phyloP scores from a whole-genome alignment of 768 basidiomycete genomes.

The Cubamyces sp. region DNA sequence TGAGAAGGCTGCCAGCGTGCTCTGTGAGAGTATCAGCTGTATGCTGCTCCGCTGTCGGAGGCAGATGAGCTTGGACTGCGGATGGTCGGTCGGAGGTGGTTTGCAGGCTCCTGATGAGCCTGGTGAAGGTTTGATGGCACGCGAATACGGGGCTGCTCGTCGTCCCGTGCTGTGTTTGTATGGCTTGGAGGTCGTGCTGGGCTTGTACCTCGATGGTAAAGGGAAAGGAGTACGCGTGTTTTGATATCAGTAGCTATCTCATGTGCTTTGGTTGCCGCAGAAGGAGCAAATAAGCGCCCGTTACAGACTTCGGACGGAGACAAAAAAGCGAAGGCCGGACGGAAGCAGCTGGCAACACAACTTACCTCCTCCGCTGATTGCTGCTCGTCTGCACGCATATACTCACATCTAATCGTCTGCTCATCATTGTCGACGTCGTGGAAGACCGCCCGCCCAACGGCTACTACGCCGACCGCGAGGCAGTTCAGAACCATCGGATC shows the following conservation, averaged over 20 bases:
- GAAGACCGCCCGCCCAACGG: slow-evolving; percentile 4
- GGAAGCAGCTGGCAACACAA: too few relatives aligned
- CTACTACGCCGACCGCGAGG: slow-evolving; percentile 15
- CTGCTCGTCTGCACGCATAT: slow-evolving; percentile 9
- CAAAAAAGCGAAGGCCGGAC: neutral
- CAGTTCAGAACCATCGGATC: slow-evolving; percentile 24
- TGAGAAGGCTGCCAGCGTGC: neutral
- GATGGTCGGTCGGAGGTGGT: neutral
- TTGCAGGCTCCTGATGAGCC: neutral
- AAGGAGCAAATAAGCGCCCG: neutral
- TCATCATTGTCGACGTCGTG: slow-evolving; percentile 12
- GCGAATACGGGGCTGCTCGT: neutral
- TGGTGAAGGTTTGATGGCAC: neutral
- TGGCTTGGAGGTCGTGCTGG: neutral
- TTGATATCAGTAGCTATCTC: neutral
- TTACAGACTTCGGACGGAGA: neutral
- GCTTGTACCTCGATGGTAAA: neutral
- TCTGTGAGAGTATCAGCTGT: too few relatives aligned
- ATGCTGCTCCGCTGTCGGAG: too few relatives aligned
- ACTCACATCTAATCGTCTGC: slow-evolving; percentile 17
- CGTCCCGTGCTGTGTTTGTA: neutral
- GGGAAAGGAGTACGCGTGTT: neutral
- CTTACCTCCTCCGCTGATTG: neutral
- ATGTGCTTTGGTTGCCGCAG: too few relatives aligned
- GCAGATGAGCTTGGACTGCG: neutral